Percentiles rank a stretch among this genome's conserved stretches.
Evolutionary conservation across 495 filamentous ascomycete genomes (phyloP).

Genomic region (Talaromyces thailandensis): DNA sequence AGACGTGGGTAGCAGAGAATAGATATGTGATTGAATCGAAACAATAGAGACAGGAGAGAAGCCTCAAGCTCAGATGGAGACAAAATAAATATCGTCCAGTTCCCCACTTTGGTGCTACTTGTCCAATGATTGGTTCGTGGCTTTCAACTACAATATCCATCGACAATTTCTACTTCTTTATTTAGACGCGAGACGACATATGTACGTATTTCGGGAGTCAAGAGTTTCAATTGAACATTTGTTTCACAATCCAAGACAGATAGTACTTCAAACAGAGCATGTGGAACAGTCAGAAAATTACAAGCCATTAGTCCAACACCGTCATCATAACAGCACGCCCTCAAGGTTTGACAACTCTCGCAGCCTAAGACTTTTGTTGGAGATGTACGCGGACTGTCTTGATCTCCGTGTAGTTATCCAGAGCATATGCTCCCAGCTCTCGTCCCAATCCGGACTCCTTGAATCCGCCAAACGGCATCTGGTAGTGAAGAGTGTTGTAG

Average conservation of each 20-base stretch:
- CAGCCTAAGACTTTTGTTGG: not conserved
- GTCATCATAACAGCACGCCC: not conserved
- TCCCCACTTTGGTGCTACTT: not conserved
- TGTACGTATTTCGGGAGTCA: not conserved
- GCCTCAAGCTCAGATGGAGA: not conserved
- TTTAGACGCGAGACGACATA: not conserved
- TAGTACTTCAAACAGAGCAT: not conserved
- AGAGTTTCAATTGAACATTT: not conserved
- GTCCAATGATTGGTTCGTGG: not conserved
- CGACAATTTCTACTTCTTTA: not conserved
- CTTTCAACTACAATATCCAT: not conserved
- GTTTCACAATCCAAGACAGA: not conserved
- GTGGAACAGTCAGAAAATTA: not conserved
- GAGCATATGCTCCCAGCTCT: constrained; percentile 86
- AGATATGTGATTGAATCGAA: not conserved
- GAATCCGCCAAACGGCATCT: constrained; percentile 83
- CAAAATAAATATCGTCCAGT: not conserved
- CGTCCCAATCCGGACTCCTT: constrained; percentile 91
- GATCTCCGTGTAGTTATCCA: constrained; percentile 85
- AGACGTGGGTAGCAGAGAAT: not conserved
- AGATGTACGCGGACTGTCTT: constrained; percentile 45
- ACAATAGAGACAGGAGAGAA: not conserved
- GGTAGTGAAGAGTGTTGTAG: constrained; percentile 80
- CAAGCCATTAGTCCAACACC: not conserved
- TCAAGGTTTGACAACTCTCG: not conserved